A percentile compares a stretch with the other conserved stretches of the same genome.
Conservation (phyloP, 345 rosid genomes). For the Turnera subulata region DNA sequence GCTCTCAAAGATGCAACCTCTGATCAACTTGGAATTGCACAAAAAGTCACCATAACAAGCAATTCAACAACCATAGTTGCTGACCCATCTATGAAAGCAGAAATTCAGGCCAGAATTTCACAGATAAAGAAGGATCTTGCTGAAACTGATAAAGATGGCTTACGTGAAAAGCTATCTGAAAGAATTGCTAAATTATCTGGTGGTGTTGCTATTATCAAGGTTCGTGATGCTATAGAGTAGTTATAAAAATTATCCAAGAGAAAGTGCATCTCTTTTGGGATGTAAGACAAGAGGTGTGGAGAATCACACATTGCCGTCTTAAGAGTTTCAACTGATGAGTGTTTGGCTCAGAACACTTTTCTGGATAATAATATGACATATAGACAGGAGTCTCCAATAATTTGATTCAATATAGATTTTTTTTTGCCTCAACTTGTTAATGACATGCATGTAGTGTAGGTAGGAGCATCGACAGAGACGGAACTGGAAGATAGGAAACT, state of each 20-base stretch:
- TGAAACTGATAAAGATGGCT: slow-evolving; percentile 56
- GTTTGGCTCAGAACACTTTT: background rate
- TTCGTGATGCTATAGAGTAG: slow-evolving; percentile 18
- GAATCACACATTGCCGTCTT: background rate
- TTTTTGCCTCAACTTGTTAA: background rate
- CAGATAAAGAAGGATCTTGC: slow-evolving; percentile 91
- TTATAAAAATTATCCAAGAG: background rate
- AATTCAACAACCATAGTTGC: slow-evolving; percentile 81
- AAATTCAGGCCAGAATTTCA: slow-evolving; percentile 77
- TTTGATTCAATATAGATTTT: background rate
- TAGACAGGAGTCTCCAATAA: background rate
- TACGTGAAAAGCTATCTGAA: slow-evolving; percentile 65
- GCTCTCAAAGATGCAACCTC: slow-evolving; percentile 56
- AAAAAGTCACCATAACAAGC: slow-evolving; percentile 60
- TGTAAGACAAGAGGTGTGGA: no score
- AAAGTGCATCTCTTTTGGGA: background rate
- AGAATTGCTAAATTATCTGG: slow-evolving; percentile 87
- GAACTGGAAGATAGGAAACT: slow-evolving; percentile 93
- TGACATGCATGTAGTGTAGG: slow-evolving; percentile 27
- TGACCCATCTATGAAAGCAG: slow-evolving; percentile 79
- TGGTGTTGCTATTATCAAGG: slow-evolving; percentile 92
- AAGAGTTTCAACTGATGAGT: background rate
- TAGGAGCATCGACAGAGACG: slow-evolving; percentile 80
- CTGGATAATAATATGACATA: background rate
- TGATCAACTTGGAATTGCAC: slow-evolving; percentile 90